phyloP scores from a whole-genome alignment of 225 moss, liverwort and hornwort species.

The Pseudoscleropodium purum region DNA sequence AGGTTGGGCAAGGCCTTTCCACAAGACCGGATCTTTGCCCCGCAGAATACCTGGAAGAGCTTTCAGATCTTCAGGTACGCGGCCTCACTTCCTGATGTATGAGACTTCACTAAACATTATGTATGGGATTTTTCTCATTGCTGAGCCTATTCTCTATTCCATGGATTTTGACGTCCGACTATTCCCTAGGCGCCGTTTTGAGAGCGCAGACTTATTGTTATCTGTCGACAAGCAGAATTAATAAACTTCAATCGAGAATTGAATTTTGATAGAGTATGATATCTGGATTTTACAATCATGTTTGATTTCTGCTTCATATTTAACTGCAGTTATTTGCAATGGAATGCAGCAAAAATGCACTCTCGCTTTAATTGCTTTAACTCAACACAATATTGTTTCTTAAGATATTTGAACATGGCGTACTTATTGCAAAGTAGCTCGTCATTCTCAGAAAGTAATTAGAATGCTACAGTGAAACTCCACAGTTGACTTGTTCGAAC shows the following conservation, averaged over 20 bases:
- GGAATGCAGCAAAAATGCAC: neutral
- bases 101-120: neutral
- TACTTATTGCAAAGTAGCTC: neutral
- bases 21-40: constrained; percentile 96
- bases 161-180: neutral
- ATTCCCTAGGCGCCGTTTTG: neutral
- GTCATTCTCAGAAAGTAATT: neutral
- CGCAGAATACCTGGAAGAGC: constrained; percentile 86
- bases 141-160: neutral
- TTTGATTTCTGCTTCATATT: neutral
- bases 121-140: neutral
- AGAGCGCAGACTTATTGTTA: neutral
- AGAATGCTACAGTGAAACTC: neutral
- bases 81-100: neutral
- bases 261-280: neutral
- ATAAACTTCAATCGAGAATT: neutral
- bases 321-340: neutral
- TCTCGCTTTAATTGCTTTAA: neutral
- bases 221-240: neutral
- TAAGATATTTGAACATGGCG: neutral
- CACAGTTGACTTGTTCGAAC: neutral
- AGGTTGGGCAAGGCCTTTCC: constrained; percentile 96
- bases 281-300: neutral
- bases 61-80: constrained; percentile 86
- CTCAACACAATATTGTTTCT: neutral